Evolutionary conservation across 495 filamentous ascomycete species (phyloP).

Genomic region (Parathielavia appendiculata): DNA sequence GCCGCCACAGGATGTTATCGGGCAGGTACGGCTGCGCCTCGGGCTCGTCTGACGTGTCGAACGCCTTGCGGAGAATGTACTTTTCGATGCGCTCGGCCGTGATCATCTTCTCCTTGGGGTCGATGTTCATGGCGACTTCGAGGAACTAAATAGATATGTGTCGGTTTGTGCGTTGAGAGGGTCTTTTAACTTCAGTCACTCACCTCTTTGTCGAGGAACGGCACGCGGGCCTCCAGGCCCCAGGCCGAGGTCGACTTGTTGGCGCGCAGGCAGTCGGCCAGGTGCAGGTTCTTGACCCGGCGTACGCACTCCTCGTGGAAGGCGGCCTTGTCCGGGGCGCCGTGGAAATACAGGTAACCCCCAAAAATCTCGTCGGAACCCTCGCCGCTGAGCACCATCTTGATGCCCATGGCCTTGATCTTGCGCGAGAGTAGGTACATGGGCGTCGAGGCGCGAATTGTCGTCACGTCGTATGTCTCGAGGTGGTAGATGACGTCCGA

Average conservation of each 20-base stretch:
- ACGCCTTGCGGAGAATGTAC: slow-evolving; percentile 94
- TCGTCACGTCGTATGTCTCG: slow-evolving; percentile 96
- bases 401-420: slow-evolving; percentile 98
- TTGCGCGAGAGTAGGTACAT: slow-evolving; percentile 98
- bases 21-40: slow-evolving; percentile 77
- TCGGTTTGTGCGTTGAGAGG: neutral
- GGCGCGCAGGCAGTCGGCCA: slow-evolving; percentile 90
- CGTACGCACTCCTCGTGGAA: slow-evolving; percentile 92
- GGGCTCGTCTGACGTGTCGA: slow-evolving; percentile 85
- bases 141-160: slow-evolving; percentile 60
- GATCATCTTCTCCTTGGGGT: slow-evolving; percentile 93
- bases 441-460: slow-evolving; percentile 94
- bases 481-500: slow-evolving; percentile 97
- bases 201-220: slow-evolving; percentile 89
- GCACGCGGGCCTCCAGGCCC: slow-evolving; percentile 96
- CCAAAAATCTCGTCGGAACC: slow-evolving; percentile 97
- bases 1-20: slow-evolving; percentile 90
- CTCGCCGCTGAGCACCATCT: slow-evolving; percentile 98
- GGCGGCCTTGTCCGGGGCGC: slow-evolving; percentile 78
- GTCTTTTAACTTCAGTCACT: slow-evolving; percentile 10
- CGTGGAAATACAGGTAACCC: slow-evolving; percentile 97
- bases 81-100: slow-evolving; percentile 88
- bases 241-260: slow-evolving; percentile 99
- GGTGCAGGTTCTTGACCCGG: slow-evolving; percentile 89
- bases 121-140: slow-evolving; percentile 83